Evolutionary conservation across 2,329 filamentous ascomycete species (phyloP), one percentile per base, ranked within the genome.

Genomic region (Ophiostoma ips): DNA sequence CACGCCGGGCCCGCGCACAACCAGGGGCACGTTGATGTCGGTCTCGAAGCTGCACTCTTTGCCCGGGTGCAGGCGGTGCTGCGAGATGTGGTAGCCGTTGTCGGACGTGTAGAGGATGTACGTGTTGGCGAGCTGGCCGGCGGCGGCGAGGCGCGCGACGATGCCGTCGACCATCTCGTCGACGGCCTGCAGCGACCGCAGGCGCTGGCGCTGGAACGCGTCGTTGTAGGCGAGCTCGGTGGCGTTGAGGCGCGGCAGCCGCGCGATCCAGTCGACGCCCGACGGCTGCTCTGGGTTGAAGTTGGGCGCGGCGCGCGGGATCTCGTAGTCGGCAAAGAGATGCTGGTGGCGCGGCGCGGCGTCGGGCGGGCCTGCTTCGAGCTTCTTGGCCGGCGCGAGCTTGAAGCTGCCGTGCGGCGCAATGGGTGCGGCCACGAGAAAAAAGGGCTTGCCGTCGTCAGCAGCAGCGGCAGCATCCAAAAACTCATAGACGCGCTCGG

Each of bases 391-490:
- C 10, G 49, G 49, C 13, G 33, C 9, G 24, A 36, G 56, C 34
- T 68, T 62, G 4, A 72, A 64, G 52, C 79, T 76, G 15, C 72
- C 71, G 56, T 87, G 83, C 1, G 83, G 83, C 0, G 76, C 81
- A 10, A 81, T 71, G 0, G 83, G 83, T 0, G 82, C 76, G 7
- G 83, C 68, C 0, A 71, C 72, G 3, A 87, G 60, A 59, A 87
- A 86, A 63, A 85, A 87, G 0, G 83, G 83, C 50, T 71, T 68
- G 0, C 69, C 62, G 0, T 69, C 65, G 0, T 63, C 59, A 0
- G 63, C 59, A 80, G 64, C n/a, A n/a, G n/a, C n/a, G 0, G 75
- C 82, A 48, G 83, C 73, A 2, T 79, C 70, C 0, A 87, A 62
- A 18, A 50, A 50, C 16, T 46, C 49, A 18, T 50, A 41, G 18